phyloP scores from a whole-genome alignment of 441 rosid genomes.

The Hypseocharis bilobata region DNA sequence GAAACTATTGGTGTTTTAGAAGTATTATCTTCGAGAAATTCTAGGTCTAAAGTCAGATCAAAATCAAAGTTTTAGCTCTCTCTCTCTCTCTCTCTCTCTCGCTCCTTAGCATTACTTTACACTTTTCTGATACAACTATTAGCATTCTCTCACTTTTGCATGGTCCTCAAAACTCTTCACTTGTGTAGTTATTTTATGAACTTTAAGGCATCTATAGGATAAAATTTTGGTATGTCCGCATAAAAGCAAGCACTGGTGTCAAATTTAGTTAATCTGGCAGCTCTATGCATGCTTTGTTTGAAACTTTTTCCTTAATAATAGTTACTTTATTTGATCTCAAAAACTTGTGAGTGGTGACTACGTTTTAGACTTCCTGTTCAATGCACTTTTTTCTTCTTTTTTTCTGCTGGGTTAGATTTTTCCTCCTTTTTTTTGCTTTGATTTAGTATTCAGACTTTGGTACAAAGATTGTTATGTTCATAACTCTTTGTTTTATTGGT shows the following conservation, averaged over 20 bases:
- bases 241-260: neutral
- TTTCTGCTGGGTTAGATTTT: too few relatives aligned
- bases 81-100: too few relatives aligned
- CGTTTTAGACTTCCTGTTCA: neutral
- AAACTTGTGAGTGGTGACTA: neutral
- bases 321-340: neutral
- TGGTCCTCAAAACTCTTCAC: too few relatives aligned
- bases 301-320: neutral
- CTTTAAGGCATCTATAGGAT: neutral
- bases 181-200: neutral
- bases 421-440: neutral
- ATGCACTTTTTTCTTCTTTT: neutral
- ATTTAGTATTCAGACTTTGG: neutral
- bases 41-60: neutral
- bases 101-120: too few relatives aligned
- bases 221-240: neutral
- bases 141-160: neutral
- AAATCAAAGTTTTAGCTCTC: neutral
- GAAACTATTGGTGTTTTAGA: neutral
- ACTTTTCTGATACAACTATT: neutral
- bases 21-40: neutral
- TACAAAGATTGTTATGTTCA: neutral
- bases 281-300: neutral
- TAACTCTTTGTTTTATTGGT: neutral
- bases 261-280: neutral